Evolutionary conservation across 257 asterid genomes (phyloP), one percentile per base, ranked within the genome.

Genomic region (Solanum virginianum): DNA sequence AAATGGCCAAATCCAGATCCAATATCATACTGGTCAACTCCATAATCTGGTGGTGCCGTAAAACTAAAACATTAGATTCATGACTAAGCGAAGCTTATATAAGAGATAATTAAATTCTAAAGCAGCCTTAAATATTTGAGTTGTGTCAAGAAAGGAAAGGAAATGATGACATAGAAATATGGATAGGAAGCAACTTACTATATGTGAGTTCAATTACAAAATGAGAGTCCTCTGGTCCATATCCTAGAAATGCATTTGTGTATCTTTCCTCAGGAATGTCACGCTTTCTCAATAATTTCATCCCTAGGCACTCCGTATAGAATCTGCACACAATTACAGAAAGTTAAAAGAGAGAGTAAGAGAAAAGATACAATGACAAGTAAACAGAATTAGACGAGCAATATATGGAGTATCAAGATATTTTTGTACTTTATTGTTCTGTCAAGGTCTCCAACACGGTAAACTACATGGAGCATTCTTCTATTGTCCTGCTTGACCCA

Each of bases 401-500:
- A 86, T 59, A 55, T 51, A 43, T 53, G 60, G 62, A 53, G 13
- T 55, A 72, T n/a, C 24, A 63, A 55, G 87, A 63, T 18, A 55
- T 51, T 84, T 53, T 84, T 53, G 57, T 92, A 95, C 99, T 97
- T 97, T 88, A 97, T 97, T 72, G 99, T 97, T 91, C 95, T 91
- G 93, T 97, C 99, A 89, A 97, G 55, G 92, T 97, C 99, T 26
- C 99, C 99, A 85, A 97, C 99, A 57, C 99, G 98, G 85, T 95
- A 97, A 85, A 97, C 99, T 87, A 95, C 99, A 86, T 97, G 99
- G 55, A 97, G 98, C 98, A 97, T 92, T 89, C 99, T 92, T 88
- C 99, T 91, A 36, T 93, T 95, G 89, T 97, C 99, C 85, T 90
- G 90, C 74, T 97, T 95, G 86, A 92, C 98, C 98, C 98, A 97